Evolutionary conservation across 2,329 filamentous ascomycete species (phyloP).

Genomic region (Alternaria gansuensis): DNA sequence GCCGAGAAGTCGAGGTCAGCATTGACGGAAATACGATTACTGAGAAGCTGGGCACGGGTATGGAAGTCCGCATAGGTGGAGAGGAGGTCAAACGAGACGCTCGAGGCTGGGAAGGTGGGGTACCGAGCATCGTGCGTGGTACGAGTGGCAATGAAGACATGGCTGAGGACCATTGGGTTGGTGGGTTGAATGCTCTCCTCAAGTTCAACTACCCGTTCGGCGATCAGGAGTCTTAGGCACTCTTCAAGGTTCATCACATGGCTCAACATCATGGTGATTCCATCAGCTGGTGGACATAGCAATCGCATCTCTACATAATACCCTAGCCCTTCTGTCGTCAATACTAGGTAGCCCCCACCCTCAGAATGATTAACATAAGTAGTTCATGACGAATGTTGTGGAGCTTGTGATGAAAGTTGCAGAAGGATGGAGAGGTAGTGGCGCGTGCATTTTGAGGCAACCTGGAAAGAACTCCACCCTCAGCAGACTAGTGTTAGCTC

Average conservation of each 20-base stretch:
- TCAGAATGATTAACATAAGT: too few species aligned
- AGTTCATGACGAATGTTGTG: not conserved
- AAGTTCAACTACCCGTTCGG: slow-evolving; percentile 99
- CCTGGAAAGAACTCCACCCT: not conserved
- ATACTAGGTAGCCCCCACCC: not conserved
- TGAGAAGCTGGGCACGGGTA: slow-evolving; percentile 56
- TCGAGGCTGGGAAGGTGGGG: slow-evolving; percentile 75
- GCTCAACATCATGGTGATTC: not conserved
- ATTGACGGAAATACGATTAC: slow-evolving; percentile 59
- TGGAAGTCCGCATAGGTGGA: slow-evolving; percentile 86
- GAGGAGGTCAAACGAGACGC: slow-evolving; percentile 69
- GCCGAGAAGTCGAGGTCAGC: slow-evolving; percentile 60
- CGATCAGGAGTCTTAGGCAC: slow-evolving; percentile 50
- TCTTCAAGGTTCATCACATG: not conserved
- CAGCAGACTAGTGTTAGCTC: not conserved
- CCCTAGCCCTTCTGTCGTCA: not conserved
- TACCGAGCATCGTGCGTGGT: slow-evolving; percentile 86
- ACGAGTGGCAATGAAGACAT: slow-evolving; percentile 52
- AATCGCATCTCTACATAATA: not conserved
- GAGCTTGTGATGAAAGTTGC: not conserved
- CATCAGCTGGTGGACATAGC: not conserved
- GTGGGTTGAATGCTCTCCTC: slow-evolving; percentile 87
- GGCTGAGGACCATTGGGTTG: slow-evolving; percentile 92
- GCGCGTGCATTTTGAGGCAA: not conserved
- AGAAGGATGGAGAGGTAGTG: not conserved